Base-by-base conservation (phyloP, 139 green algal genomes). In the Klebsormidium nitens region DNA sequence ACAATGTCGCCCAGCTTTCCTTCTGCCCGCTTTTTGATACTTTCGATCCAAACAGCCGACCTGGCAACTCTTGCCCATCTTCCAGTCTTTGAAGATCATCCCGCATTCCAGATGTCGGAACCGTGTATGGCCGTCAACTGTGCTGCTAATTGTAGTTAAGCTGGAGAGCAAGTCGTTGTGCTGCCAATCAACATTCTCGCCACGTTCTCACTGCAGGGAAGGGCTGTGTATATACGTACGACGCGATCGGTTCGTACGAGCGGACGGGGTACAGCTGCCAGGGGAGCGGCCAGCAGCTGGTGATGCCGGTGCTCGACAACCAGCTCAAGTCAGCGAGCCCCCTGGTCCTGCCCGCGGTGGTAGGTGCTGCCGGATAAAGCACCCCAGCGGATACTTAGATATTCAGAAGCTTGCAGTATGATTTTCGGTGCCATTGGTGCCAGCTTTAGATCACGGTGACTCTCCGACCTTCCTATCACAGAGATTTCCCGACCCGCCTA, bases 251-350 rank as follows among this genome's bases (percentile, higher is more conserved):
- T 44, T 95, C 85, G 0, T 94, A 95, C 75, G 91, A 99, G 86
- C 65, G 82, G 2, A 68, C 59, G 31, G 69, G 71, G 8, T 87
- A 86, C 64, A 64, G 34, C 2, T 78, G 61, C 38, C 86, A 95
- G 82, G 93, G 95, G 39, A 89, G 80, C 3, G 95, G 95, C 66
- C 96, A 96, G 83, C 85, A 89, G 66, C 80, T 99, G 19, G 92
- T 99, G 8, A 91, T 98, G 89, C 95, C 95, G 26, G 91, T 98
- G 61, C 81, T 99, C 59, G 95, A 99, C 84, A 96, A 97, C 78
- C 95, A 99, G 86, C 87, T 99, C 5, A 95, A 93, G 74, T 89
- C 90, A 31, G 85, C 83, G 26, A 92, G 80, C 63, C 91, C 91
- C 5, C 81, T 99, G 50, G 59, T 95, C 48, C 64, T 97, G 39